Conservation (phyloP, 768 basidiomycete species). For the Xerocomellus amylosporus region DNA sequence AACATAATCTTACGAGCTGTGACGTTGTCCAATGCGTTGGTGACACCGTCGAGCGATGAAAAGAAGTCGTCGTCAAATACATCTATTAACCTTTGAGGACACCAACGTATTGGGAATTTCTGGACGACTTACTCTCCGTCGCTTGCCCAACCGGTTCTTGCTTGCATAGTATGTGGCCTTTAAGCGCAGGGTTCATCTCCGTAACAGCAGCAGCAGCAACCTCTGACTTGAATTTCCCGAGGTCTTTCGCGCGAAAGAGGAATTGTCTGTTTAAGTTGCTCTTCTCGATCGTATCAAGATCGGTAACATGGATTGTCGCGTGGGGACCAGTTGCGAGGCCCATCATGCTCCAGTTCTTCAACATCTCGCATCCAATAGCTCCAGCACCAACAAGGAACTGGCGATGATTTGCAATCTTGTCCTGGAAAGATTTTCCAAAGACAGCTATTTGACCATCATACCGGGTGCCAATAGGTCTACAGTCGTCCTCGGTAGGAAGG, state of each 20-base stretch:
- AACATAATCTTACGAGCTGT: conserved; percentile 70
- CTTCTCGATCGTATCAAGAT: conserved; percentile 99
- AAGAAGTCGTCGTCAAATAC: conserved; percentile 90
- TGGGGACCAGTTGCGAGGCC: conserved; percentile 79
- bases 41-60: conserved; percentile 83
- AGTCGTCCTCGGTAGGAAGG: conserved; percentile 79
- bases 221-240: conserved; percentile 96
- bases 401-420: conserved; percentile 82
- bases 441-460: conserved; percentile 97
- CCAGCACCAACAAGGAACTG: conserved; percentile 99
- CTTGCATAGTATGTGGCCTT: conserved; percentile 80
- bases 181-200: conserved; percentile 93
- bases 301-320: conserved; percentile 89
- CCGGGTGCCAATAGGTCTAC: conserved; percentile 74
- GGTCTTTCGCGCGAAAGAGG: conserved; percentile 92
- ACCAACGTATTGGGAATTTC: background rate
- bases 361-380: conserved; percentile 99
- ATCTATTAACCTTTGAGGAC: conserved; percentile 45
- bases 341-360: conserved; percentile 99
- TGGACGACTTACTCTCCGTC: conserved; percentile 74
- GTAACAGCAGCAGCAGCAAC: conserved; percentile 87
- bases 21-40: conserved; percentile 96
- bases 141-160: conserved; percentile 92
- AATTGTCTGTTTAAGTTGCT: conserved; percentile 98
- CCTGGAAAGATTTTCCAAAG: conserved; percentile 90